These are phyloP conservation scores for Iberis pinnata DNA, from an alignment of 345 rosid genomes.

Conservation along the genomic window DNA sequence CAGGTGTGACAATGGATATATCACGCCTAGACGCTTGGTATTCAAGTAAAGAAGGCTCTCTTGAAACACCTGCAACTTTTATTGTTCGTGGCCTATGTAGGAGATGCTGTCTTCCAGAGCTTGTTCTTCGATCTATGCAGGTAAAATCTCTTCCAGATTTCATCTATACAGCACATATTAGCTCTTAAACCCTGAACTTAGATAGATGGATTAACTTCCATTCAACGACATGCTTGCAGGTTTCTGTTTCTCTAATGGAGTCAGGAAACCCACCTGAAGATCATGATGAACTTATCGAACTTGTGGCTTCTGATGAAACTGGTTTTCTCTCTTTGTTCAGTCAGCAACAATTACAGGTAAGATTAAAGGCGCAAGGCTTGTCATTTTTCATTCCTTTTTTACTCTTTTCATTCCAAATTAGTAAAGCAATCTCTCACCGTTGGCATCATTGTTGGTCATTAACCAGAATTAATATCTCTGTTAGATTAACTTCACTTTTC, in stretches of 20 bases:
- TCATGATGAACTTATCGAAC: conserved; percentile 75
- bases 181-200: neutral
- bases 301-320: conserved; percentile 57
- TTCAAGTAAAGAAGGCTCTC: conserved; percentile 56
- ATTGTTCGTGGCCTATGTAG: conserved; percentile 80
- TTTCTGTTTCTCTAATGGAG: conserved; percentile 66
- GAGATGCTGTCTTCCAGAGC: conserved; percentile 91
- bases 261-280: conserved; percentile 58
- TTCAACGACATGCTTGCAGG: conserved; percentile 39
- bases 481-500: neutral
- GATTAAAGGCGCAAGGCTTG: neutral
- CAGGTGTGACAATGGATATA: conserved; percentile 89
- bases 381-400: neutral
- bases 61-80: conserved; percentile 72
- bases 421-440: neutral
- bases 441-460: neutral
- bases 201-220: neutral
- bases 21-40: conserved; percentile 95
- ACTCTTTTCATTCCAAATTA: too few relatives aligned
- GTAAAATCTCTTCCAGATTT: conserved; percentile 29
- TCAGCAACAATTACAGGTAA: conserved; percentile 84
- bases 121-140: conserved; percentile 82
- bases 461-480: neutral
- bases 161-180: neutral
- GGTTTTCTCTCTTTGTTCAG: conserved; percentile 79